These are phyloP conservation scores for Gloeostereum incarnatum DNA, from an alignment of 768 basidiomycete species.

Conservation along the genomic window DNA sequence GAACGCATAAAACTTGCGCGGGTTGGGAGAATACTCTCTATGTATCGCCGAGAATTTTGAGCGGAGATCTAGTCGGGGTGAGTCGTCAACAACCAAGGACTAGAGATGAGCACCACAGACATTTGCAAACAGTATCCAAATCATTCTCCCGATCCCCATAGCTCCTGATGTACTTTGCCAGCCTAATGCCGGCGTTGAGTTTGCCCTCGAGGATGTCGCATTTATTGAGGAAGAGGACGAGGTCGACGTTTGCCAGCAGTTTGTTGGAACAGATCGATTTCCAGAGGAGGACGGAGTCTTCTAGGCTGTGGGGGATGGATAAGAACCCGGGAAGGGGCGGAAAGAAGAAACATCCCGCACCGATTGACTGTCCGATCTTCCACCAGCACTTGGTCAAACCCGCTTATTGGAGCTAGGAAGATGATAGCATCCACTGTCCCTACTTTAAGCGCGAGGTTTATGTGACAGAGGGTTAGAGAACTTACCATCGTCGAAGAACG, in stretches of 20 bases:
- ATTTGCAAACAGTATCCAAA: conserved; percentile 63
- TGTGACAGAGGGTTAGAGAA: not conserved
- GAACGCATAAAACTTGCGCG: conserved; percentile 71
- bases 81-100: not conserved
- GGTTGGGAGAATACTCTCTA: conserved; percentile 63
- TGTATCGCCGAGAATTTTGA: conserved; percentile 72
- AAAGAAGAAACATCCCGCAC: conserved; percentile 24
- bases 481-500: conserved; percentile 58
- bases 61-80: conserved; percentile 42
- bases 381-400: conserved; percentile 61
- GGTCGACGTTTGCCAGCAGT: conserved; percentile 68
- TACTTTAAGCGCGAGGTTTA: not conserved
- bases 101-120: conserved; percentile 27
- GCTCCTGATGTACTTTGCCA: conserved; percentile 64
- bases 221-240: conserved; percentile 84
- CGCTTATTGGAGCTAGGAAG: conserved; percentile 69
- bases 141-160: conserved; percentile 67
- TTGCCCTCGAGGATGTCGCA: conserved; percentile 76
- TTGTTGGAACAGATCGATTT: conserved; percentile 80
- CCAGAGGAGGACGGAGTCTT: conserved; percentile 88
- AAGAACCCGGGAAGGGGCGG: not conserved
- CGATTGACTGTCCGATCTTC: conserved; percentile 58
- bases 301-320: conserved; percentile 24
- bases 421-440: conserved; percentile 58
- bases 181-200: conserved; percentile 47